These are phyloP conservation scores for Gossypium australe DNA, from an alignment of 345 rosid species.

Conservation along the genomic window DNA sequence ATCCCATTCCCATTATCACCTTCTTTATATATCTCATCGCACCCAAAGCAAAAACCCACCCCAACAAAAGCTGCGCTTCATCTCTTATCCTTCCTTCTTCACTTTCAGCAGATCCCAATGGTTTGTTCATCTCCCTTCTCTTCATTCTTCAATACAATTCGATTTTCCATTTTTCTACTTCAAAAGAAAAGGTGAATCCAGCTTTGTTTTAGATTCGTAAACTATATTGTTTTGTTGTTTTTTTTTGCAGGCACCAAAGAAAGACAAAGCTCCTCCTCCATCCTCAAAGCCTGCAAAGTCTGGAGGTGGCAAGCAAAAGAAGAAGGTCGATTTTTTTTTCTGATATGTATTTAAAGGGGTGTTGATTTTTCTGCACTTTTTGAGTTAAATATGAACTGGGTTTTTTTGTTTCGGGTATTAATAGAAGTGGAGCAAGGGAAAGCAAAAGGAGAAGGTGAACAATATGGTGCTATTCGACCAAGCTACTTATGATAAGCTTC, in stretches of 20 bases:
- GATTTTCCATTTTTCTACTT: too few relatives aligned
- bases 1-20: neutral
- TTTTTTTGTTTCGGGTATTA: neutral
- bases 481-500: constrained; percentile 74
- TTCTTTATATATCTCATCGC: too few relatives aligned
- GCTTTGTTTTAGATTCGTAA: neutral
- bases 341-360: neutral
- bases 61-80: neutral
- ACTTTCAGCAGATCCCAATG: neutral
- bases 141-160: neutral
- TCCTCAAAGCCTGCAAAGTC: constrained; percentile 71
- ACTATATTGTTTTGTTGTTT: neutral
- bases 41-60: neutral
- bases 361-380: neutral
- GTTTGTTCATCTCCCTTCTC: neutral
- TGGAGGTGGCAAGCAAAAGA: constrained; percentile 77
- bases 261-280: constrained; percentile 69
- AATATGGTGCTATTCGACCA: constrained; percentile 88
- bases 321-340: constrained; percentile 41
- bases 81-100: neutral
- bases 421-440: constrained; percentile 91
- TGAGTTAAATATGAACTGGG: neutral
- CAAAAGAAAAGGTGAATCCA: too few relatives aligned
- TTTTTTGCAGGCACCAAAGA: constrained; percentile 56
- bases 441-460: constrained; percentile 95